Percentiles rank a stretch among this genome's conserved stretches.
Conservation (phyloP, 2,329 filamentous ascomycete species). For the Fusarium liriodendri region DNA sequence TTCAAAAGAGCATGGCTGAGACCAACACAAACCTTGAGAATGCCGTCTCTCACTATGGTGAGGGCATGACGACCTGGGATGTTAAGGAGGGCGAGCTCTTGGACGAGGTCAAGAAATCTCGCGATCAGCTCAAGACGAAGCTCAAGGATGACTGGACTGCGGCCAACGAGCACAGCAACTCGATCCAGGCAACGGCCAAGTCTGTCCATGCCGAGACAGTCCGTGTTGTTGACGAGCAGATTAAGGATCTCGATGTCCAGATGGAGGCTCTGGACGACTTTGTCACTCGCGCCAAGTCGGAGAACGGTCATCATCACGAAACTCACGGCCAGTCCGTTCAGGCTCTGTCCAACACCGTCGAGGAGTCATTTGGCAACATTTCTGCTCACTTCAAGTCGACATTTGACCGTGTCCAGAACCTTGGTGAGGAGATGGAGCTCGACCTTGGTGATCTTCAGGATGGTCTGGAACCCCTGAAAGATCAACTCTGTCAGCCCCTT, state of each 20-base stretch:
- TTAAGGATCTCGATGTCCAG: slow-evolving; percentile 86
- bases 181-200: slow-evolving; percentile 84
- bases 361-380: slow-evolving; percentile 78
- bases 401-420: slow-evolving; percentile 72
- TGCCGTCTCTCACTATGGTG: slow-evolving; percentile 73
- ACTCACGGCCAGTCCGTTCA: slow-evolving; percentile 75
- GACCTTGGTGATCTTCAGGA: slow-evolving; percentile 69
- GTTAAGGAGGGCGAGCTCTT: slow-evolving; percentile 75
- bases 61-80: slow-evolving; percentile 81
- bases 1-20: slow-evolving; percentile 72
- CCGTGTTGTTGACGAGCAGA: slow-evolving; percentile 89
- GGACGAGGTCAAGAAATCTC: slow-evolving; percentile 76
- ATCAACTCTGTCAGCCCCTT: slow-evolving; percentile 75
- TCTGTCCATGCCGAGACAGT: slow-evolving; percentile 92
- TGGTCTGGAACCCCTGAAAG: slow-evolving; percentile 69
- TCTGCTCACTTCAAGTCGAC: slow-evolving; percentile 76
- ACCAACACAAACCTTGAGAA: slow-evolving; percentile 74
- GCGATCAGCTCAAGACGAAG: slow-evolving; percentile 82
- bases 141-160: slow-evolving; percentile 88
- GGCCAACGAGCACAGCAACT: slow-evolving; percentile 83
- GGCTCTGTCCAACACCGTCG: slow-evolving; percentile 74
- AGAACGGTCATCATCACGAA: slow-evolving; percentile 83
- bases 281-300: slow-evolving; percentile 81
- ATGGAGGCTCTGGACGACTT: slow-evolving; percentile 93
- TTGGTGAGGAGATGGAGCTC: slow-evolving; percentile 75